Percentiles rank a stretch among this genome's conserved stretches.
These are phyloP conservation scores for Aspergillaceae sp. DNA, from an alignment of 2,329 filamentous ascomycete species.

Conservation along the genomic window DNA sequence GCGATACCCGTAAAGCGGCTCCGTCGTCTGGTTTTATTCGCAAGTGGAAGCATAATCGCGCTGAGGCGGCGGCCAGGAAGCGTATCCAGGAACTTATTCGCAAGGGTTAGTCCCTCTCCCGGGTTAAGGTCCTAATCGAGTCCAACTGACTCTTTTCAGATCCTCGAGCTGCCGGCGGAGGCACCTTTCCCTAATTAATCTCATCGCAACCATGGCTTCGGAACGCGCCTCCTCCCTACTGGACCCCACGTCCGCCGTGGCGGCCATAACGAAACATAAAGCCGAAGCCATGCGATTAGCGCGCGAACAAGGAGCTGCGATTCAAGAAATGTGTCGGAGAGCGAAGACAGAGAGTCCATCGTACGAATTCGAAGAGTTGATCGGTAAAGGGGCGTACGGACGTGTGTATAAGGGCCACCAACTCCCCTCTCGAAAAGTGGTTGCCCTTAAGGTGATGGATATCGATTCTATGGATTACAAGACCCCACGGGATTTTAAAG, in stretches of 20 bases:
- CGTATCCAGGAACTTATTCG: neutral
- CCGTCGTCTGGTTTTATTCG: neutral
- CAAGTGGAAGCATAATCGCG: neutral
- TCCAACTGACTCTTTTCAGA: too few species aligned
- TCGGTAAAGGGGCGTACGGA: slow-evolving; percentile 44
- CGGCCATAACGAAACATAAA: slow-evolving; percentile 41
- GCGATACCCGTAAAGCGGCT: neutral
- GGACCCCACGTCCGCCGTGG: slow-evolving; percentile 35
- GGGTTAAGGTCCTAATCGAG: too few species aligned
- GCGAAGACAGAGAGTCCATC: slow-evolving; percentile 37
- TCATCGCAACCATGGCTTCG: slow-evolving; percentile 9
- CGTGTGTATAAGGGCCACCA: slow-evolving; percentile 43
- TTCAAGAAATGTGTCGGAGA: slow-evolving; percentile 40
- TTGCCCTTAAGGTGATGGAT: slow-evolving; percentile 46
- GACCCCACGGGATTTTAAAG: slow-evolving; percentile 37
- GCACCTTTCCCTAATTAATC: too few species aligned
- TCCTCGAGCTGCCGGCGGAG: too few species aligned
- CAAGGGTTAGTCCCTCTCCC: neutral
- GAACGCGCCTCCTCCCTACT: slow-evolving; percentile 26
- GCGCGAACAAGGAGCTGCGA: slow-evolving; percentile 37
- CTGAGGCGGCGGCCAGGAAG: neutral
- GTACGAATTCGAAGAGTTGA: slow-evolving; percentile 44
- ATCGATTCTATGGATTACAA: slow-evolving; percentile 43
- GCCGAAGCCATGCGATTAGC: slow-evolving; percentile 41
- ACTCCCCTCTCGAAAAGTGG: slow-evolving; percentile 31